A percentile compares a stretch with the other conserved stretches of the same genome.
These are phyloP conservation scores for Goffeauzyma gilvescens DNA, from an alignment of 768 basidiomycete genomes.

Conservation along the genomic window DNA sequence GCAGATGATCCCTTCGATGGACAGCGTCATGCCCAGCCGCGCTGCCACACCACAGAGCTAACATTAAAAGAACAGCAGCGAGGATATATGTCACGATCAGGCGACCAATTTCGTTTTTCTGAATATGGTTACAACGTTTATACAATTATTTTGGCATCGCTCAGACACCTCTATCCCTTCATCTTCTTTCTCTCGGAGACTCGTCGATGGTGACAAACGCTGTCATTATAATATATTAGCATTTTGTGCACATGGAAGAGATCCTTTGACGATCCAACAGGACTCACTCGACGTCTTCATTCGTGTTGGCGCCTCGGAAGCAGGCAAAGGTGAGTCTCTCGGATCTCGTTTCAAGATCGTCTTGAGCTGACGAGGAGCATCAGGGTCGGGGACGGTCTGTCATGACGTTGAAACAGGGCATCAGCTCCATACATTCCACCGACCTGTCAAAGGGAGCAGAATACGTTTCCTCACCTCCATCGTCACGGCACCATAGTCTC, in stretches of 20 bases:
- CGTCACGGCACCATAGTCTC: constrained; percentile 3
- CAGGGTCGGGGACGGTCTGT: constrained; percentile 6
- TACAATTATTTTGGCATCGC: too few relatives aligned
- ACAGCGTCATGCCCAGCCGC: too few relatives aligned
- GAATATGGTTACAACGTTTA: too few relatives aligned
- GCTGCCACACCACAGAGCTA: too few relatives aligned
- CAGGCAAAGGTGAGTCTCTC: not conserved
- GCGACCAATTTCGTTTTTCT: too few relatives aligned
- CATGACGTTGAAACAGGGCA: not conserved
- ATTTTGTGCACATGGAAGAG: not conserved
- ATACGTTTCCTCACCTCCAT: constrained; percentile 5
- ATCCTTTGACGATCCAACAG: not conserved
- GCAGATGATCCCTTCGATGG: too few relatives aligned
- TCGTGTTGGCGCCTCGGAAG: not conserved
- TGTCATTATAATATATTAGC: not conserved
- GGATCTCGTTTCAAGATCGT: constrained; percentile 4
- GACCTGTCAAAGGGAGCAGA: not conserved
- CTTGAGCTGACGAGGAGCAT: not conserved
- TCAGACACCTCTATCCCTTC: not conserved
- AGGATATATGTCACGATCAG: too few relatives aligned
- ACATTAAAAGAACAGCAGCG: too few relatives aligned
- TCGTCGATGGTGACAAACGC: constrained; percentile 5
- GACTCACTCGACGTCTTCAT: constrained; percentile 9
- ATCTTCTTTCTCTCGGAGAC: not conserved
- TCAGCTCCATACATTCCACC: not conserved